Conservation (phyloP, 2,329 filamentous ascomycete genomes). For the Daldinia sp. region DNA sequence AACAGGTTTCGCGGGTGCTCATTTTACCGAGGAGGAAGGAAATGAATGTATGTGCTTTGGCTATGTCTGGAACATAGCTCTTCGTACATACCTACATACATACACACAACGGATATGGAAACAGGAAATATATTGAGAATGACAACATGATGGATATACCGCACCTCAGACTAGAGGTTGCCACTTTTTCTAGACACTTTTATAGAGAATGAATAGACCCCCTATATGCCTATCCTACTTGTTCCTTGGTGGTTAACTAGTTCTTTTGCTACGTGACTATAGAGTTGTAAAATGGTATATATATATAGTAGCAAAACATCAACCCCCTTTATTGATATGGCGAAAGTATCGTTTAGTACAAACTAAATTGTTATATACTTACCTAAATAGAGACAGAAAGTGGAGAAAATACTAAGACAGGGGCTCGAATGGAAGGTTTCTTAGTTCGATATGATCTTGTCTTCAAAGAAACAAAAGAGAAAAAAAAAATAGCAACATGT, state of each 20-base stretch:
- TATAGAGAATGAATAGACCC: conserved; percentile 6
- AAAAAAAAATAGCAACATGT: too few relatives aligned
- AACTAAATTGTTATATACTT: not conserved
- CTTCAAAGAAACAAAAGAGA: too few relatives aligned
- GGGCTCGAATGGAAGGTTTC: too few relatives aligned
- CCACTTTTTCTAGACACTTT: not conserved
- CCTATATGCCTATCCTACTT: not conserved
- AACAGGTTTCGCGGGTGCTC: conserved; percentile 5
- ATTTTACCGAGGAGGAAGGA: not conserved
- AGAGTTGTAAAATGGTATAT: not conserved
- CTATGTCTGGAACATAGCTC: conserved; percentile 19
- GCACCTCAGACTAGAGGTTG: not conserved
- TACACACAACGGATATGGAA: not conserved
- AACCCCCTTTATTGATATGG: too few relatives aligned
- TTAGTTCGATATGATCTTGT: too few relatives aligned
- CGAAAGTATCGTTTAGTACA: too few relatives aligned
- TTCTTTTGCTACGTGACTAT: not conserved
- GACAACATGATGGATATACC: conserved; percentile 11
- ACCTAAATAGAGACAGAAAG: not conserved
- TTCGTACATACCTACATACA: not conserved
- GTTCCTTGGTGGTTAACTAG: not conserved
- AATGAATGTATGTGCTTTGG: not conserved
- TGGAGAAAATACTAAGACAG: not conserved
- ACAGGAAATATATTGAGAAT: not conserved
- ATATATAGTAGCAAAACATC: too few relatives aligned